Evolutionary conservation across 2,329 filamentous ascomycete species (phyloP), one percentile per base, ranked within the genome.

Genomic region (Fusarium abutilonis): DNA sequence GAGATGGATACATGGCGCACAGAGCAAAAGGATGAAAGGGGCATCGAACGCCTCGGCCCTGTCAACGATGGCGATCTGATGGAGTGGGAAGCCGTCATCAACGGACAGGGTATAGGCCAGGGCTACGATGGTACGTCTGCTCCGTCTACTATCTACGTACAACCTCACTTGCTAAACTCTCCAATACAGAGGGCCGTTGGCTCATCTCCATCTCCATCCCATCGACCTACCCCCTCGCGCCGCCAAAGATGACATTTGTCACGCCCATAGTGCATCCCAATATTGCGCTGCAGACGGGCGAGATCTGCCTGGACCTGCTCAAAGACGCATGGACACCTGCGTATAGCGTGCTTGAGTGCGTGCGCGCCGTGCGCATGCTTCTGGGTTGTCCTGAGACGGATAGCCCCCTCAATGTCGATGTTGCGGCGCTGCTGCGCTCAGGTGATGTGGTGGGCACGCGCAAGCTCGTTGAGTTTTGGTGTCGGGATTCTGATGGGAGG

Each of bases 301-400:
- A 97, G 77, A 95, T 99, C 73, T 99, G 95, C 76, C 86, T 98
- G 26, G 95, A 97, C 73, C 83, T 98, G 61, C 82, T 99, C 57
- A 84, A 84, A 72, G 84, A 89, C 52, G 84, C 84, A 15, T 98
- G 94, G 94, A 90, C 91, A 56, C 91, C 93, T 1, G 88, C 92
- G 15, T 95, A 97, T 76, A 93, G 89, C 36, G 83, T 98, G 17
- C 84, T 89, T 32, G 86, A 89, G 70, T 90, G 89, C 60, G 79
- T 94, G 70, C 88, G 90, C 68, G 87, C 87, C 42, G 84, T 94
- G 63, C 85, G 90, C 66, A 84, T 90, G 79, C 80, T 95, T 68
- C 79, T 79, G 52, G 68, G 75, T 48, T 86, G 82, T 61, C 89
- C 90, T 1, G 91, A 88, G 74, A 83, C 86, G 42, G 90, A 94